phyloP scores from a whole-genome alignment of 2,329 filamentous ascomycete species.

The Colletotrichum simmondsii region DNA sequence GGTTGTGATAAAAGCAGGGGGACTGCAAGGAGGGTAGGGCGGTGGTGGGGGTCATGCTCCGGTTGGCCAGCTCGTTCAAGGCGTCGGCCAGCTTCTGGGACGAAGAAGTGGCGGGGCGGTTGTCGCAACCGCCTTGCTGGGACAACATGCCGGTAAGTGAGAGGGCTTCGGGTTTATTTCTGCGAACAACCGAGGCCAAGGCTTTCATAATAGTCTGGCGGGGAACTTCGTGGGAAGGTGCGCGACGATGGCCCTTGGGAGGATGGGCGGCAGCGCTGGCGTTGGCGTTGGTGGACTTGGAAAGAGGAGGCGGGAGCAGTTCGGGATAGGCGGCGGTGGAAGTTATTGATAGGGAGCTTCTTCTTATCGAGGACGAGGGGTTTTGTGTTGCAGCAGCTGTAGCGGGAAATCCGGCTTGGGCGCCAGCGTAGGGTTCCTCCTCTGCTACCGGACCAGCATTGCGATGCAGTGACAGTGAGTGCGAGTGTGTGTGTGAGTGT shows the following conservation, averaged over 20 bases:
- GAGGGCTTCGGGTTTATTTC: conserved; percentile 71
- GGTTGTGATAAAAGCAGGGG: conserved; percentile 97
- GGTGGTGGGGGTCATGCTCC: conserved; percentile 54
- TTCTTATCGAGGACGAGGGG: conserved; percentile 29
- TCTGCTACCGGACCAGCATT: conserved; percentile 32
- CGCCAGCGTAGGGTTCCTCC: conserved; percentile 1
- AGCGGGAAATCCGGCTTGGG: conserved; percentile 20
- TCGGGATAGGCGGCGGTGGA: conserved; percentile 33
- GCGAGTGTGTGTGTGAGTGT: not conserved
- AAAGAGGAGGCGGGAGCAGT: conserved; percentile 40
- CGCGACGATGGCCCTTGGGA: conserved; percentile 52
- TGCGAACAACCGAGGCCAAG: conserved; percentile 73
- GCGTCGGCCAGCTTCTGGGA: conserved; percentile 74
- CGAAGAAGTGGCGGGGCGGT: conserved; percentile 56
- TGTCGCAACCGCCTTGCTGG: conserved; percentile 49
- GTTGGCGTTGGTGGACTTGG: conserved; percentile 21
- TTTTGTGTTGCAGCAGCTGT: conserved; percentile 28
- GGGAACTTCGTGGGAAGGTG: conserved; percentile 74
- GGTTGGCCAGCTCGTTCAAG: conserved; percentile 62
- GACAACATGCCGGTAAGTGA: conserved; percentile 71
- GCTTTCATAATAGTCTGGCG: conserved; percentile 87
- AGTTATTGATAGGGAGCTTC: conserved; percentile 33
- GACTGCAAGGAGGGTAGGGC: conserved; percentile 81
- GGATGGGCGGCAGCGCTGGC: conserved; percentile 11
- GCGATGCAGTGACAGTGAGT: conserved; percentile 33